These are phyloP conservation scores for Boletellus sp. DNA, from an alignment of 768 basidiomycete species.

Conservation along the genomic window DNA sequence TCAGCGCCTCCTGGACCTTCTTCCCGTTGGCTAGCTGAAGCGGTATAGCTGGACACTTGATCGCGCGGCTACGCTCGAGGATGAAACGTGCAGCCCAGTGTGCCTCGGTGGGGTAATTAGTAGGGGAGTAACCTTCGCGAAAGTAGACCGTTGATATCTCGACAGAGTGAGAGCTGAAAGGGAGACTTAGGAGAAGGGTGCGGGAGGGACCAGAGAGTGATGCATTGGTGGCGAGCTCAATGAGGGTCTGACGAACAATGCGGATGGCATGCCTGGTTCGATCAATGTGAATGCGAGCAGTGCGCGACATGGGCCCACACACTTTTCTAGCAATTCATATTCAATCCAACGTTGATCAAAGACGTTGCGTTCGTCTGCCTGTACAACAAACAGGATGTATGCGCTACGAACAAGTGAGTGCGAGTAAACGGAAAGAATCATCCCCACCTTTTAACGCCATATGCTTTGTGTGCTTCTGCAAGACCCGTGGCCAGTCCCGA, in stretches of 20 bases:
- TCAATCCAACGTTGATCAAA: constrained; percentile 92
- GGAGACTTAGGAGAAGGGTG: constrained; percentile 36
- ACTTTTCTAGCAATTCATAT: constrained; percentile 81
- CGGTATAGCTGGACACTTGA: constrained; percentile 89
- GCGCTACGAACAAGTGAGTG: constrained; percentile 33
- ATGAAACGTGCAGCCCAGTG: constrained; percentile 73
- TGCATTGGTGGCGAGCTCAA: constrained; percentile 59
- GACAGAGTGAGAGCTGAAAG: constrained; percentile 20
- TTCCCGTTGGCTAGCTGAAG: constrained; percentile 95
- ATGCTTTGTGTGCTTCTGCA: constrained; percentile 74
- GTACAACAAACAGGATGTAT: constrained; percentile 82
- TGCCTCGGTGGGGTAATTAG: constrained; percentile 63
- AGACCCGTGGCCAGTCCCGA: constrained; percentile 71
- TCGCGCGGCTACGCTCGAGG: constrained; percentile 78
- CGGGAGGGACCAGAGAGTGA: constrained; percentile 45
- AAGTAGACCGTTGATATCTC: constrained; percentile 91
- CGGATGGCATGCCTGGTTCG: constrained; percentile 64
- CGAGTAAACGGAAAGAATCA: constrained; percentile 1
- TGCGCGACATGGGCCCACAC: constrained; percentile 16
- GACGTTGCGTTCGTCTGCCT: constrained; percentile 84
- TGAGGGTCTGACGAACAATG: constrained; percentile 72
- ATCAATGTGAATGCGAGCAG: neutral
- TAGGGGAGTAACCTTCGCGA: constrained; percentile 83
- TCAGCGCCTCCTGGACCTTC: constrained; percentile 89
- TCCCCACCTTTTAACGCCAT: constrained; percentile 51